A percentile compares a stretch with the other conserved stretches of the same genome.
Evolutionary conservation across 2,329 filamentous ascomycete genomes (phyloP).

Genomic region (Huntiella abstrusa): DNA sequence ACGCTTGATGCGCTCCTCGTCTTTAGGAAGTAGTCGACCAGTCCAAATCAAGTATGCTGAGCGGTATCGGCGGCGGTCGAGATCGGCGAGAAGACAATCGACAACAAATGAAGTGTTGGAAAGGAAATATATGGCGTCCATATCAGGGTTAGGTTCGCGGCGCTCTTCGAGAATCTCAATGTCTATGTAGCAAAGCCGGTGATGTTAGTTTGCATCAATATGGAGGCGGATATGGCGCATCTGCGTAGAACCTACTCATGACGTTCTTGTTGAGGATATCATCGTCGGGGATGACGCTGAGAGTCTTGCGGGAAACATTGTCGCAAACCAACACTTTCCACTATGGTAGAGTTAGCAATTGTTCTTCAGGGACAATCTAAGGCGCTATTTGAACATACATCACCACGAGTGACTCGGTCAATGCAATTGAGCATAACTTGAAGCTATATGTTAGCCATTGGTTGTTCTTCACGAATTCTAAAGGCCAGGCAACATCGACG

Average conservation of each 20-base stretch:
- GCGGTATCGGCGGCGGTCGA: constrained; percentile 67
- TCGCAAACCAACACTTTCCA: constrained; percentile 97
- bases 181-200: constrained; percentile 33
- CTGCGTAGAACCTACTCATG: constrained; percentile 46
- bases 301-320: constrained; percentile 60
- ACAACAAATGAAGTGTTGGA: constrained; percentile 74
- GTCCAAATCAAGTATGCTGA: constrained; percentile 76
- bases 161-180: constrained; percentile 86
- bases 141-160: constrained; percentile 64
- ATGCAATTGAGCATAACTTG: constrained; percentile 53
- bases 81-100: constrained; percentile 83
- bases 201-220: not conserved
- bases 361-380: no score
- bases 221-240: constrained; percentile 7
- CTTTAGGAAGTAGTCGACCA: constrained; percentile 46
- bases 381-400: constrained; percentile 35
- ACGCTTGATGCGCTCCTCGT: constrained; percentile 57
- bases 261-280: constrained; percentile 94
- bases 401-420: constrained; percentile 58
- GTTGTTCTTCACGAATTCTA: not conserved
- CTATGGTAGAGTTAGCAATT: constrained; percentile 26
- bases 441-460: constrained; percentile 17
- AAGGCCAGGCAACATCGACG: not conserved
- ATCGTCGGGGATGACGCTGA: constrained; percentile 86
- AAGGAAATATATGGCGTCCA: constrained; percentile 89